Conservation (phyloP, 2,329 filamentous ascomycete species). For the Xylariaceae sp. region DNA sequence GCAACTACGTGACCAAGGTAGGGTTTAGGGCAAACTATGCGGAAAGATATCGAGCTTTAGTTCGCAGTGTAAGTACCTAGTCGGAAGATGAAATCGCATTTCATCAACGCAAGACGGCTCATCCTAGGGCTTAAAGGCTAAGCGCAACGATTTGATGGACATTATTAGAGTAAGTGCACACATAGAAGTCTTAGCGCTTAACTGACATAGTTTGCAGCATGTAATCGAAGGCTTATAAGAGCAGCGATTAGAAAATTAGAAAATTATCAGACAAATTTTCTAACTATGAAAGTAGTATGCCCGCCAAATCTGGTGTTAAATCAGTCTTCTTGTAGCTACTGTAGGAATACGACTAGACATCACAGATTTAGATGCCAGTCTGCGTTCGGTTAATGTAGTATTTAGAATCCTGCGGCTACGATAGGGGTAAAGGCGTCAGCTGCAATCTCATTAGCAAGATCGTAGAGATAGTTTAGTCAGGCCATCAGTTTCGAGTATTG, state of each 20-base stretch:
- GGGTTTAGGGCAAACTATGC: too few relatives aligned
- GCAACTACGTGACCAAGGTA: too few relatives aligned
- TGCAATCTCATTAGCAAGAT: not conserved
- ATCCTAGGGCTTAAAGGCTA: too few relatives aligned
- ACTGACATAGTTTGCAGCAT: slow-evolving; percentile 14
- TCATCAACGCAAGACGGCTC: too few relatives aligned
- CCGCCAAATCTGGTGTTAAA: slow-evolving; percentile 26
- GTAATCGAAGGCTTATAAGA: slow-evolving; percentile 25
- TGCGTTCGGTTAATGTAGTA: slow-evolving; percentile 14
- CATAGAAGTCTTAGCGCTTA: not conserved
- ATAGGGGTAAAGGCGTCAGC: slow-evolving; percentile 7
- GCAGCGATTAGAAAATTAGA: not conserved
- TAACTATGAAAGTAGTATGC: slow-evolving; percentile 18
- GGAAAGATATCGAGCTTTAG: too few relatives aligned
- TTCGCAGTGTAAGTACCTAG: too few relatives aligned
- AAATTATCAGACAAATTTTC: not conserved
- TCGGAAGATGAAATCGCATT: too few relatives aligned
- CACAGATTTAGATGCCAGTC: slow-evolving; percentile 20
- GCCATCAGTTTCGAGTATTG: too few relatives aligned
- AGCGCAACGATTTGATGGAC: slow-evolving; percentile 20
- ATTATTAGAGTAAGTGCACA: slow-evolving; percentile 25
- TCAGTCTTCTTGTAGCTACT: slow-evolving; percentile 24
- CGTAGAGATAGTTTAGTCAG: too few relatives aligned
- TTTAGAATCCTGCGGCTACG: slow-evolving; percentile 17
- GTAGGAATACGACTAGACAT: slow-evolving; percentile 22